Evolutionary conservation across 164 flowering plant species (phyloP).

Genomic region (Aristolochia californica): DNA sequence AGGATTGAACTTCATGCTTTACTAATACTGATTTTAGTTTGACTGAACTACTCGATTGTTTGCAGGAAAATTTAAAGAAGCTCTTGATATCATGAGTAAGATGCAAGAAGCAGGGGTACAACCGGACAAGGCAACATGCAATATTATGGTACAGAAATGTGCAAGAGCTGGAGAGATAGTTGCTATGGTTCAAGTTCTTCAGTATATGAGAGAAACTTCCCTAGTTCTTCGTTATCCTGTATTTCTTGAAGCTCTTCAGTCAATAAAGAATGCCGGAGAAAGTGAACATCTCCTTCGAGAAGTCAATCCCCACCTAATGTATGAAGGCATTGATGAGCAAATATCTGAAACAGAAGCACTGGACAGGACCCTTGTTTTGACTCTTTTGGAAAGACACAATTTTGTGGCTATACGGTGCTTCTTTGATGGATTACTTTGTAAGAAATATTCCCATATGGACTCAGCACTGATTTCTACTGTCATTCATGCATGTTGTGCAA

Average conservation of each 20-base stretch:
- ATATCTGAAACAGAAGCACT: conserved; percentile 4
- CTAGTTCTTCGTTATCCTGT: conserved; percentile 69
- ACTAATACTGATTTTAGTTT: too few species aligned
- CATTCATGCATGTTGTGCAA: conserved; percentile 34
- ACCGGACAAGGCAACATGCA: conserved; percentile 89
- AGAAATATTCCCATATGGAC: conserved; percentile 22
- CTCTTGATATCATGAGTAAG: conserved; percentile 58
- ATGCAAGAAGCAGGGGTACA: conserved; percentile 81
- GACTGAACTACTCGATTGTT: neutral
- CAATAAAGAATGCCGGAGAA: conserved; percentile 42
- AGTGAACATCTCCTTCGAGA: conserved; percentile 50
- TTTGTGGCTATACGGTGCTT: conserved; percentile 45
- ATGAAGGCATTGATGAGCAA: conserved; percentile 13
- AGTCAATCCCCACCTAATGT: conserved; percentile 57
- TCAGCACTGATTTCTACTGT: conserved; percentile 32
- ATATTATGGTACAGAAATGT: conserved; percentile 63
- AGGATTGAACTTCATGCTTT: neutral
- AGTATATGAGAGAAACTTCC: conserved; percentile 53
- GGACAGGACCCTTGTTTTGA: conserved; percentile 33
- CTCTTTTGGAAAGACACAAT: conserved; percentile 37
- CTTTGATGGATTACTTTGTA: conserved; percentile 26
- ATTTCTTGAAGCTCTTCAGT: conserved; percentile 45
- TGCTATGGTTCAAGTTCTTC: conserved; percentile 41
- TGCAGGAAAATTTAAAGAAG: conserved; percentile 54
- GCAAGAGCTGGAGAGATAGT: conserved; percentile 41